Conservation (phyloP, 495 filamentous ascomycete genomes). For the Daldinia loculata region DNA sequence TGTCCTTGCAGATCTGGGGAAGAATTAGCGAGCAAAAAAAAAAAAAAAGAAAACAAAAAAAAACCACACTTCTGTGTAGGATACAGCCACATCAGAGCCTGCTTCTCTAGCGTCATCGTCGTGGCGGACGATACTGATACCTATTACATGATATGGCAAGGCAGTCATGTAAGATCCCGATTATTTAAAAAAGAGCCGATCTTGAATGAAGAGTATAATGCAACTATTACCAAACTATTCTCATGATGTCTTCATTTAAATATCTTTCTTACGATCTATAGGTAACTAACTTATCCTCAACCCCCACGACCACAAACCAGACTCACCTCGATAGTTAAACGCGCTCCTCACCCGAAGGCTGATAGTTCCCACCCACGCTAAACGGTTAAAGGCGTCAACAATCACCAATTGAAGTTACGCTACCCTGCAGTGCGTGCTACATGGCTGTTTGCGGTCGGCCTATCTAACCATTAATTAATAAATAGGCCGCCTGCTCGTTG, state of each 20-base stretch:
- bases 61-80: background rate
- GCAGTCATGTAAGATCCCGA: slow-evolving; percentile 15
- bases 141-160: slow-evolving; percentile 6
- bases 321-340: slow-evolving; percentile 14
- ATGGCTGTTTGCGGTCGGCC: background rate
- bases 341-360: slow-evolving; percentile 34
- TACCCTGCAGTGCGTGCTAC: background rate
- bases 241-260: background rate
- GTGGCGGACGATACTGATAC: slow-evolving; percentile 1
- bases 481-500: background rate
- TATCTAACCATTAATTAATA: background rate
- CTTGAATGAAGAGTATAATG: background rate
- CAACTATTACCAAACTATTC: background rate
- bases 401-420: slow-evolving; percentile 15
- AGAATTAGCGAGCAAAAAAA: slow-evolving; percentile 30
- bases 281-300: background rate
- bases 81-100: slow-evolving; percentile 39
- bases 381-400: background rate
- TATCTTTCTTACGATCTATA: background rate
- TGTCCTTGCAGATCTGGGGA: slow-evolving; percentile 29
- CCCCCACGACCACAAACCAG: slow-evolving; percentile 8
- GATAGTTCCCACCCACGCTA: slow-evolving; percentile 5
- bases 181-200: background rate
- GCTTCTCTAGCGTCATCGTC: slow-evolving; percentile 37
- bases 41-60: background rate